These are phyloP conservation scores for Phaseolus coccineus DNA, from an alignment of 331 rosid species.

Conservation along the genomic window DNA sequence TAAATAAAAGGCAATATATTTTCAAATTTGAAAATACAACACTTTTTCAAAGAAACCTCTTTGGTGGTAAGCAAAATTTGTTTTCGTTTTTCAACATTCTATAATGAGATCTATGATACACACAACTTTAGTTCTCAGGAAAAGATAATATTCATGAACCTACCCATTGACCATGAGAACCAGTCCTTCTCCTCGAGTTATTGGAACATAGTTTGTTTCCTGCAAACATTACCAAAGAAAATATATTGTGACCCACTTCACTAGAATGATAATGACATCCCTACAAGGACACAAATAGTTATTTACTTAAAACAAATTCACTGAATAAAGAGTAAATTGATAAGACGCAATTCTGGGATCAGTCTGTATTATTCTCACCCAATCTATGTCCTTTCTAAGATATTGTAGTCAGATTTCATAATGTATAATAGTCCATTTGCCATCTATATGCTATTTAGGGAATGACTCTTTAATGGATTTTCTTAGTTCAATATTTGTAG, in stretches of 20 bases:
- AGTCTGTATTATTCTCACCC: background rate
- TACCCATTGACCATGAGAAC: slow-evolving; percentile 95
- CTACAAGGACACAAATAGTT: background rate
- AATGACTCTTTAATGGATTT: background rate
- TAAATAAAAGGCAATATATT: slow-evolving; percentile 1
- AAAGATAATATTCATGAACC: slow-evolving; percentile 44
- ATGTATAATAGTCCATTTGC: background rate
- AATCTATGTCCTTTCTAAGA: background rate
- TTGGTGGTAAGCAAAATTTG: background rate
- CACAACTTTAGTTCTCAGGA: slow-evolving; percentile 28
- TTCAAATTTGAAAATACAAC: background rate
- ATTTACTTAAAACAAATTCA: background rate
- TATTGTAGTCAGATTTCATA: background rate
- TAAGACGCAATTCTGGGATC: slow-evolving; percentile 15
- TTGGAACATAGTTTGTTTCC: slow-evolving; percentile 92
- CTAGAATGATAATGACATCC: slow-evolving; percentile 19
- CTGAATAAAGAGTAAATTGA: background rate
- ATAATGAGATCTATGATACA: slow-evolving; percentile 10
- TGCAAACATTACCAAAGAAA: slow-evolving; percentile 43
- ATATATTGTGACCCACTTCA: slow-evolving; percentile 5
- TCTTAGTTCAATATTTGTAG: slow-evolving; percentile 1
- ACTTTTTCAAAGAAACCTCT: background rate
- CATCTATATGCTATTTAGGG: slow-evolving; percentile 4
- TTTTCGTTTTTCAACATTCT: slow-evolving; percentile 1
- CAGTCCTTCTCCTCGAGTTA: slow-evolving; percentile 82